Percentiles rank a stretch among this genome's conserved stretches.
Conservation (phyloP, 2,329 filamentous ascomycete genomes). For the Cladobotryum protrusum region DNA sequence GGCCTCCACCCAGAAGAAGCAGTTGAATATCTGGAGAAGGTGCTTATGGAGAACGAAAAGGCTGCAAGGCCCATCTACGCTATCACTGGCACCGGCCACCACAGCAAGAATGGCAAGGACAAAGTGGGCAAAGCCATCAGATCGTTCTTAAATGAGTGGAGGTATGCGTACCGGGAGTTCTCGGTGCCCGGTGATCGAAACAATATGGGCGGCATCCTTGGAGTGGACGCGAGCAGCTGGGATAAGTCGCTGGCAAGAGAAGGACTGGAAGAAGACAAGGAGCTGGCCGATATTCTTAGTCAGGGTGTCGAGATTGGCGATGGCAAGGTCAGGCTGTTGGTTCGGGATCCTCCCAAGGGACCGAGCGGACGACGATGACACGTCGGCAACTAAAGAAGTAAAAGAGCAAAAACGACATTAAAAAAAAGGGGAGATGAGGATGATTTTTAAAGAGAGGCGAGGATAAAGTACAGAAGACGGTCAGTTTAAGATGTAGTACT, state of each 20-base stretch:
- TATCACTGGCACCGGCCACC: conserved; percentile 93
- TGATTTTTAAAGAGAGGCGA: neutral
- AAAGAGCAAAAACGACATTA: conserved; percentile 16
- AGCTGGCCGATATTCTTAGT: conserved; percentile 52
- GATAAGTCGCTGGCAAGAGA: conserved; percentile 54
- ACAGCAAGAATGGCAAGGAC: conserved; percentile 98
- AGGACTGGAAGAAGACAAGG: conserved; percentile 34
- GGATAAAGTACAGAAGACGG: neutral
- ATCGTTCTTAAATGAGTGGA: conserved; percentile 88
- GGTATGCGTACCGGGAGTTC: conserved; percentile 93
- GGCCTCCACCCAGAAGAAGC: conserved; percentile 98
- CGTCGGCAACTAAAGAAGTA: conserved; percentile 24
- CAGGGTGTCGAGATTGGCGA: conserved; percentile 64
- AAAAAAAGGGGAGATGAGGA: conserved; percentile 1
- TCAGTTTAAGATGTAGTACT: neutral
- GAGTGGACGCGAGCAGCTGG: conserved; percentile 61
- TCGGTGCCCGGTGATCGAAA: conserved; percentile 89
- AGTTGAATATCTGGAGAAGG: conserved; percentile 84
- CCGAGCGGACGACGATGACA: conserved; percentile 43
- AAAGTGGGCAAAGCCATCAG: conserved; percentile 95
- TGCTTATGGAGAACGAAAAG: conserved; percentile 74
- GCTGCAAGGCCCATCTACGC: conserved; percentile 78
- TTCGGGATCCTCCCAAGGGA: conserved; percentile 54
- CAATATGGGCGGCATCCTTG: conserved; percentile 70
- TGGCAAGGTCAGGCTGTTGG: conserved; percentile 59